Evolutionary conservation across 495 filamentous ascomycete species (phyloP), one percentile per base, ranked within the genome.

Genomic region (Halenospora varia): DNA sequence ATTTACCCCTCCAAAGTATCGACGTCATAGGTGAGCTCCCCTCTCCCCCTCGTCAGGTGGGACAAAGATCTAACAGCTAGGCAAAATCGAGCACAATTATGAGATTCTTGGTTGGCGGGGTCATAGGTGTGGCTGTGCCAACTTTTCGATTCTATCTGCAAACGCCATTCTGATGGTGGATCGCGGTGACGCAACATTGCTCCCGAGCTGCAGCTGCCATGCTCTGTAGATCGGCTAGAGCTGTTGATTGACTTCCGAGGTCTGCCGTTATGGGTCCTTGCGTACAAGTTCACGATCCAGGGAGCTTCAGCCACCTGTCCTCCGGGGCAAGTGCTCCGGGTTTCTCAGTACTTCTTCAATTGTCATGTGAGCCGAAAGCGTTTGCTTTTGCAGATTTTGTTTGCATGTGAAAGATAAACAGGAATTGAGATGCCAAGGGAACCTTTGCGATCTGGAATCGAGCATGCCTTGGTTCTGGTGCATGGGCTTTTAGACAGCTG

Each of bases 71-170:
- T 9, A 9, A 57, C 10, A n/a, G n/a, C n/a, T n/a, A n/a, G 8
- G 10, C 17, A 40, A 4, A 47, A 51, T 41, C 41, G 46, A 19
- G 24, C 23, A 26, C 20, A 18, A 26, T 2, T 41, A 18, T 44
- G 22, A 44, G 13, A 6, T 4, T 10, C 17, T 60, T 46, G 42
- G 42, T 9, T 9, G 19, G 13, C 8, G 42, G 6, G 42, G 42
- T 46, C 42, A 46, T 46, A n/a, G 17, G 4, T 46, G 58, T 60
- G 58, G 58, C 58, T 24, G 58, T 60, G 58, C 58, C 58, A 60
- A 60, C 58, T 55, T 60, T 60, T 55, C 15, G 6, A 9, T 35
- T 35, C 29, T 13, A 4, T 4, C 13, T 35, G 4, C 29, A 4
- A 35, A 35, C 13, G 29, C 6, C 29, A 35, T 6, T 35, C 6